These are phyloP conservation scores for Gymnopus androsaceus DNA, from an alignment of 1,284 basidiomycete species.

Conservation along the genomic window DNA sequence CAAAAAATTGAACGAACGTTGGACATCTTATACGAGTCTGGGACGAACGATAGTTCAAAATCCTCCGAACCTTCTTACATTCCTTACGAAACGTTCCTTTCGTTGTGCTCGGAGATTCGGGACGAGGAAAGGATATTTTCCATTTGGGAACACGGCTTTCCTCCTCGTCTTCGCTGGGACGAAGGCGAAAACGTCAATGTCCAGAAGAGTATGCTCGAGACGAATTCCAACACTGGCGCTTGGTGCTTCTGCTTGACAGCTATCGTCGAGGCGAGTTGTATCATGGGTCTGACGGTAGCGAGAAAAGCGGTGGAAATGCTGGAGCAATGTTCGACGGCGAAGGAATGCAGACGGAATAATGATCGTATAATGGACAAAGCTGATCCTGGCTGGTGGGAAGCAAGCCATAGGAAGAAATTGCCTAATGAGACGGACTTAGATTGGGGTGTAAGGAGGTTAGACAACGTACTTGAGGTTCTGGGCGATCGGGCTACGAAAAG, in stretches of 20 bases:
- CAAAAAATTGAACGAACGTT: slow-evolving; percentile 54
- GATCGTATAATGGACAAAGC: not conserved
- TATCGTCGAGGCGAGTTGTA: slow-evolving; percentile 63
- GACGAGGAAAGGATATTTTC: slow-evolving; percentile 28
- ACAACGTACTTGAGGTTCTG: slow-evolving; percentile 59
- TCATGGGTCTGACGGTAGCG: slow-evolving; percentile 65
- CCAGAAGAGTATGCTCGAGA: slow-evolving; percentile 77
- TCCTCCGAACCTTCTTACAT: not conserved
- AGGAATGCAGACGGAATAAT: too few relatives aligned
- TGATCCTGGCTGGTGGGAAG: slow-evolving; percentile 7
- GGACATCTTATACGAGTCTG: slow-evolving; percentile 30
- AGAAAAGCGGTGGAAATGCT: slow-evolving; percentile 34
- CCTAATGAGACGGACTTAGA: slow-evolving; percentile 34
- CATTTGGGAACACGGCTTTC: slow-evolving; percentile 66
- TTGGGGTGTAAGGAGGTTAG: slow-evolving; percentile 60
- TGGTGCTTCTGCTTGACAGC: slow-evolving; percentile 80
- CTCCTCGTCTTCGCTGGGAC: slow-evolving; percentile 68
- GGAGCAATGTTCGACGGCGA: not conserved
- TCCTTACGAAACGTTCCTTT: not conserved
- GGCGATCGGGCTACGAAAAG: slow-evolving; percentile 68
- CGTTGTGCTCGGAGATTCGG: not conserved
- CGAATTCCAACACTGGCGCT: slow-evolving; percentile 70
- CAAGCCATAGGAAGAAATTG: not conserved
- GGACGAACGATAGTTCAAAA: not conserved
- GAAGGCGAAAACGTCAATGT: slow-evolving; percentile 54